Conservation (phyloP, 192 early-diverging fungal genomes). For the Coemansia sp. region DNA sequence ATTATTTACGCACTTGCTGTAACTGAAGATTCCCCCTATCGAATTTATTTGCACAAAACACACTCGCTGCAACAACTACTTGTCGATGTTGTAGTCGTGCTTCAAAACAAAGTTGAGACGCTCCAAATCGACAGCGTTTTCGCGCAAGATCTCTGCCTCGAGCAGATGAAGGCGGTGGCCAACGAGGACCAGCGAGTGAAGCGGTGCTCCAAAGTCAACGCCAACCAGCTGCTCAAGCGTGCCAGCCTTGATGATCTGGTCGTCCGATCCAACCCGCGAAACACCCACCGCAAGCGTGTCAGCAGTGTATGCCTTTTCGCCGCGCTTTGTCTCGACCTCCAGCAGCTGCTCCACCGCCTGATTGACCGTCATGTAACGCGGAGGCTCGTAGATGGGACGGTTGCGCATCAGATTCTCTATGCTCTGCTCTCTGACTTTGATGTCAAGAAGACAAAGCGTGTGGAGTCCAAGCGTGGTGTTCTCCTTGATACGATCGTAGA, state of each 20-base stretch:
- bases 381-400: conserved; percentile 93
- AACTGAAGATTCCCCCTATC: no score
- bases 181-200: conserved; percentile 92
- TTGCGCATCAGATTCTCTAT: conserved; percentile 94
- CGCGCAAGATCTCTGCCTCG: conserved; percentile 84
- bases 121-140: conserved; percentile 69
- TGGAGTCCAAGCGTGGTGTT: conserved; percentile 85
- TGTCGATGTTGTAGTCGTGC: conserved; percentile 62
- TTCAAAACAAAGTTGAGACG: conserved; percentile 66
- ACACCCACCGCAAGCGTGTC: conserved; percentile 89
- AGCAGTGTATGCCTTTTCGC: conserved; percentile 69
- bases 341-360: conserved; percentile 89
- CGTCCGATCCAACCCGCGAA: conserved; percentile 82
- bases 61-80: neutral
- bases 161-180: conserved; percentile 89
- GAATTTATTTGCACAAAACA: no score
- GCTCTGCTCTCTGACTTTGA: conserved; percentile 98
- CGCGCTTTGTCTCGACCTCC: conserved; percentile 83
- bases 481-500: conserved; percentile 89
- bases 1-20: no score
- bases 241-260: conserved; percentile 82
- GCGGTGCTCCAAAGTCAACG: conserved; percentile 88
- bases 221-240: conserved; percentile 80
- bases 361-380: conserved; percentile 97
- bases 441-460: conserved; percentile 94